A percentile compares a stretch with the other conserved stretches of the same genome.
These are phyloP conservation scores for Takakia lepidozioides DNA, from an alignment of 225 moss, liverwort and hornwort species.

Conservation along the genomic window DNA sequence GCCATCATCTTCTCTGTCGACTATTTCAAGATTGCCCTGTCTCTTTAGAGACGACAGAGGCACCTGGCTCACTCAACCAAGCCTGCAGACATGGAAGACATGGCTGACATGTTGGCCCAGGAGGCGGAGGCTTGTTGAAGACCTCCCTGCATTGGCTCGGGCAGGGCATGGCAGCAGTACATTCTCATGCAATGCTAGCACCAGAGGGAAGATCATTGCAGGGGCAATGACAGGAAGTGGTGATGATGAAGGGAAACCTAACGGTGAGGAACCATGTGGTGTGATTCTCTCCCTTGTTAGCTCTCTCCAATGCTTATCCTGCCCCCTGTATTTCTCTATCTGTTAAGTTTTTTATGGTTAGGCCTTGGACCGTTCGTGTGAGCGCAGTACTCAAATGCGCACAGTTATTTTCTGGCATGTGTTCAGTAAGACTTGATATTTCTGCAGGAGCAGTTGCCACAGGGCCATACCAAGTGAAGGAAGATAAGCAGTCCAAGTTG, in stretches of 20 bases:
- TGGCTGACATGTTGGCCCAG: conserved; percentile 2
- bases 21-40: background rate
- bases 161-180: conserved; percentile 3
- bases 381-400: too few relatives aligned
- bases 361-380: too few relatives aligned
- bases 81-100: conserved; percentile 5
- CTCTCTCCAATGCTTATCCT: too few relatives aligned
- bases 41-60: conserved; percentile 2
- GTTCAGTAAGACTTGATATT: too few relatives aligned
- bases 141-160: conserved; percentile 7
- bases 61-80: background rate
- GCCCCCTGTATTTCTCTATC: too few relatives aligned
- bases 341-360: too few relatives aligned
- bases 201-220: conserved; percentile 1
- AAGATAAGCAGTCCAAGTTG: too few relatives aligned
- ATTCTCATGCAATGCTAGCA: background rate
- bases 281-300: too few relatives aligned
- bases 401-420: too few relatives aligned
- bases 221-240: conserved; percentile 12
- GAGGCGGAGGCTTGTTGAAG: conserved; percentile 4
- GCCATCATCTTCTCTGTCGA: conserved; percentile 3
- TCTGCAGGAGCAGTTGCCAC: too few relatives aligned
- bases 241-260: conserved; percentile 5
- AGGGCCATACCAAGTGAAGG: too few relatives aligned
- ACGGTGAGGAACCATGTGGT: too few relatives aligned